A percentile compares a stretch with the other conserved stretches of the same genome.
Conservation (phyloP, 805 yeast genomes). For the Ogataea glucozyma region DNA sequence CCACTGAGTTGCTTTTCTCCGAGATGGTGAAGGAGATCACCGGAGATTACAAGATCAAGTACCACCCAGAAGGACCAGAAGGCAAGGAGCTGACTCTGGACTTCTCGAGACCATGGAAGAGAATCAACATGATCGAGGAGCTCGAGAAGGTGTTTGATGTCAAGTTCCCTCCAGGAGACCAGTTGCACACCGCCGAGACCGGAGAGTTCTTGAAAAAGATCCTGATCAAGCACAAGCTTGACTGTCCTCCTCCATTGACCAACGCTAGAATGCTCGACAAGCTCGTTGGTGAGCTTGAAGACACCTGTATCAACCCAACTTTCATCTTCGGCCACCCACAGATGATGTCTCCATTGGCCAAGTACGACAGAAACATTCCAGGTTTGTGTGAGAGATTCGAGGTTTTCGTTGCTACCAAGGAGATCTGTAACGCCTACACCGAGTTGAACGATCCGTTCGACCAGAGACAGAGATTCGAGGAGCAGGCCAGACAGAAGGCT, state of each 20-base stretch:
- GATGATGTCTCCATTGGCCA: conserved; percentile 99
- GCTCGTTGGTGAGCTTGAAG: conserved; percentile 96
- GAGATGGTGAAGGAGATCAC: conserved; percentile 97
- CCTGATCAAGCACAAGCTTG: conserved; percentile 76
- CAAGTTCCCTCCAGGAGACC: conserved; percentile 93
- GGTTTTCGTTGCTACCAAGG: conserved; percentile 98
- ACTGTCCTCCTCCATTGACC: conserved; percentile 86
- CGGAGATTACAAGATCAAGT: conserved; percentile 80
- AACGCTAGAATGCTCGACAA: conserved; percentile 99
- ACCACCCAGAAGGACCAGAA: conserved; percentile 94
- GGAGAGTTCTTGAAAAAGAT: conserved; percentile 83
- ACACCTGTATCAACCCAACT: conserved; percentile 92
- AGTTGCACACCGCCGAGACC: conserved; percentile 91
- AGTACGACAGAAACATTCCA: conserved; percentile 86
- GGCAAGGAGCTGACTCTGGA: conserved; percentile 77
- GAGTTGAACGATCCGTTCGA: conserved; percentile 99
- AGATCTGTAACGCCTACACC: conserved; percentile 96
- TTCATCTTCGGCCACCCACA: conserved; percentile 98
- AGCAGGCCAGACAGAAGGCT: conserved; percentile 97
- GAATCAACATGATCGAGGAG: conserved; percentile 96
- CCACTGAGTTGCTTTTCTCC: conserved; percentile 89
- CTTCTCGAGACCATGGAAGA: conserved; percentile 97
- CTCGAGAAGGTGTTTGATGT: conserved; percentile 83
- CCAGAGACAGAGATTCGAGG: conserved; percentile 96
- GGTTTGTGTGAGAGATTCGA: conserved; percentile 98